Percentiles rank a stretch among this genome's conserved stretches.
phyloP scores from a whole-genome alignment of 1,284 basidiomycete species.

The Erythrobasidium hasegawianum region DNA sequence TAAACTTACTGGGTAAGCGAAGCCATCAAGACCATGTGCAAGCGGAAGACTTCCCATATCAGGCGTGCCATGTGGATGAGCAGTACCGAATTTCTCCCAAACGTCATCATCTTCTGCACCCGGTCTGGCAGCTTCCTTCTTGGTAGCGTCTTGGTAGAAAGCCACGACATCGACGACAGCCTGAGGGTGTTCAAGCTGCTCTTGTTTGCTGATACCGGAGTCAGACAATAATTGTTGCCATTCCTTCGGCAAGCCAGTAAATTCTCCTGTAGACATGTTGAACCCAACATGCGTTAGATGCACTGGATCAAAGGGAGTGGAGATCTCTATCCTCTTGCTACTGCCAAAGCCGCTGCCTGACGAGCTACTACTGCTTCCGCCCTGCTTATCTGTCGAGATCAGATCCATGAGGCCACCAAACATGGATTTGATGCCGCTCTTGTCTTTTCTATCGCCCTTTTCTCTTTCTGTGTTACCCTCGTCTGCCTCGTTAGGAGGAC shows the following conservation, averaged over 20 bases:
- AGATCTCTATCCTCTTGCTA: slow-evolving; percentile 79
- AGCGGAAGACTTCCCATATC: not conserved
- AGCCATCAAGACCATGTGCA: slow-evolving; percentile 13
- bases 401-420: slow-evolving; percentile 31
- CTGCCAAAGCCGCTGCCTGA: slow-evolving; percentile 10
- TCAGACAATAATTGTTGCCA: slow-evolving; percentile 98
- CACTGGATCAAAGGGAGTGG: slow-evolving; percentile 96
- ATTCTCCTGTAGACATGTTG: slow-evolving; percentile 97
- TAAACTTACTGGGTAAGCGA: slow-evolving; percentile 34
- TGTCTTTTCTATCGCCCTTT: slow-evolving; percentile 1
- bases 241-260: slow-evolving; percentile 84
- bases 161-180: slow-evolving; percentile 98
- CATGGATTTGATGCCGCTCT: slow-evolving; percentile 28
- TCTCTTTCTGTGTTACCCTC: not conserved
- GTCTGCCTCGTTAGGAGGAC: not conserved
- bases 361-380: not conserved
- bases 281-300: slow-evolving; percentile 99
- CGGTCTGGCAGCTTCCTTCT: slow-evolving; percentile 44
- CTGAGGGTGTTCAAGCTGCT: slow-evolving; percentile 97
- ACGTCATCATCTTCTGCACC: slow-evolving; percentile 58
- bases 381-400: slow-evolving; percentile 9
- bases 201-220: slow-evolving; percentile 86
- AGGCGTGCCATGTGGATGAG: not conserved
- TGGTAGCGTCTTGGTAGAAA: slow-evolving; percentile 70
- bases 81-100: slow-evolving; percentile 65